These are phyloP conservation scores for Tieghemostelium lacteum DNA, from an alignment of 78 protist genomes.

Conservation along the genomic window DNA sequence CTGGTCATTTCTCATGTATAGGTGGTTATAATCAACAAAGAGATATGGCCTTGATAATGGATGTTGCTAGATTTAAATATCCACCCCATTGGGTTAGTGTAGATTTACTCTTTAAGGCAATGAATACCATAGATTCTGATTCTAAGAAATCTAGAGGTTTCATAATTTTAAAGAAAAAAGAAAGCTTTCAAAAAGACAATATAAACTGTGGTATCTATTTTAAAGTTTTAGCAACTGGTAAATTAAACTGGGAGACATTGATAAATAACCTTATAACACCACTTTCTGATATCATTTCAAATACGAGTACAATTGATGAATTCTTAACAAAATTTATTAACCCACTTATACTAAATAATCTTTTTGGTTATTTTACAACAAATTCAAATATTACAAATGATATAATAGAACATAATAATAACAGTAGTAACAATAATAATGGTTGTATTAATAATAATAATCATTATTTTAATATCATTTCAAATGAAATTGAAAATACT, in stretches of 20 bases:
- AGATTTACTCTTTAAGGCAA: constrained; percentile 14
- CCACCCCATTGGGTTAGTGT: constrained; percentile 87
- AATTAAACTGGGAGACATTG: neutral
- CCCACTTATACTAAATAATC: neutral
- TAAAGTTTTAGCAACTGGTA: neutral
- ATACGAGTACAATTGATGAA: neutral
- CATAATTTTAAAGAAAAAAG: constrained; percentile 16
- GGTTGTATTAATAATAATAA: neutral
- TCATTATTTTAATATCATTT: neutral
- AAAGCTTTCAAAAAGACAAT: neutral
- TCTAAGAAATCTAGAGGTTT: constrained; percentile 50
- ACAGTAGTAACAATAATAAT: neutral
- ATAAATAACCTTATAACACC: neutral
- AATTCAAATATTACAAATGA: neutral
- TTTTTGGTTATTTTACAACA: neutral
- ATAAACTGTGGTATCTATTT: neutral
- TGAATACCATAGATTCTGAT: constrained; percentile 23
- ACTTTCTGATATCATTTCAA: neutral
- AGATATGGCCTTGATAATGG: constrained; percentile 80
- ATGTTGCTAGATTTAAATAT: constrained; percentile 90
- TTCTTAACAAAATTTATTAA: neutral
- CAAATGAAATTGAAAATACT: too few species aligned
- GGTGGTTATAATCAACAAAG: constrained; percentile 72
- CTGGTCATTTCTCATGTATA: constrained; percentile 87
- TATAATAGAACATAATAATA: neutral